Evolutionary conservation across 345 rosid genomes (phyloP).

Genomic region (Linum lewisii): DNA sequence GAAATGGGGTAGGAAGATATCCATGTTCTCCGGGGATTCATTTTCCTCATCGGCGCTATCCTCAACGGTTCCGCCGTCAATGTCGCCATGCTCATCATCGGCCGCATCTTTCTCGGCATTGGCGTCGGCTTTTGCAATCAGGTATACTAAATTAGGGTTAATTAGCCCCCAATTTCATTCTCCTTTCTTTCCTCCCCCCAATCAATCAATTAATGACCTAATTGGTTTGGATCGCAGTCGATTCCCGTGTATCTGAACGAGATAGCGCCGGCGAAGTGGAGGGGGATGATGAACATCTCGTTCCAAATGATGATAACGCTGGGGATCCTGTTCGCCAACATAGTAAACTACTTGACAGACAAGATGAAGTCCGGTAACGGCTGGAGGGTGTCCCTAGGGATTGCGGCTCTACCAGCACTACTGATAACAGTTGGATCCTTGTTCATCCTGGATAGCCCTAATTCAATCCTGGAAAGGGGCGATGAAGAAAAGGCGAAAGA

Average conservation of each 20-base stretch:
- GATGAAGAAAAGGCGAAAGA: neutral
- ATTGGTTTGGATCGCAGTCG: neutral
- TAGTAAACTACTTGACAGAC: slow-evolving; percentile 4
- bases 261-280: slow-evolving; percentile 1
- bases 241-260: slow-evolving; percentile 8
- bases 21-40: slow-evolving; percentile 29
- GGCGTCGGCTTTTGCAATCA: slow-evolving; percentile 40
- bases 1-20: slow-evolving; percentile 24
- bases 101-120: slow-evolving; percentile 33
- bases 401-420: slow-evolving; percentile 2
- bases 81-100: slow-evolving; percentile 36
- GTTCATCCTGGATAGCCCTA: slow-evolving; percentile 10
- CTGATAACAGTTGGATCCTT: slow-evolving; percentile 5
- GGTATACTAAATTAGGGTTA: slow-evolving; percentile 11
- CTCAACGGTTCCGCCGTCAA: slow-evolving; percentile 29
- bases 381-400: slow-evolving; percentile 3
- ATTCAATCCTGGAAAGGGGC: slow-evolving; percentile 3
- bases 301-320: slow-evolving; percentile 4
- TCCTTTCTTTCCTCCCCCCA: neutral
- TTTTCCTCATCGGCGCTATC: slow-evolving; percentile 32
- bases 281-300: slow-evolving; percentile 10
- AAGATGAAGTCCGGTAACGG: neutral
- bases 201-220: neutral
- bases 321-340: slow-evolving; percentile 3
- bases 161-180: too few relatives aligned